These are phyloP conservation scores for Aspergillus pseudoviridinutans DNA, from an alignment of 2,329 filamentous ascomycete genomes.

Conservation along the genomic window DNA sequence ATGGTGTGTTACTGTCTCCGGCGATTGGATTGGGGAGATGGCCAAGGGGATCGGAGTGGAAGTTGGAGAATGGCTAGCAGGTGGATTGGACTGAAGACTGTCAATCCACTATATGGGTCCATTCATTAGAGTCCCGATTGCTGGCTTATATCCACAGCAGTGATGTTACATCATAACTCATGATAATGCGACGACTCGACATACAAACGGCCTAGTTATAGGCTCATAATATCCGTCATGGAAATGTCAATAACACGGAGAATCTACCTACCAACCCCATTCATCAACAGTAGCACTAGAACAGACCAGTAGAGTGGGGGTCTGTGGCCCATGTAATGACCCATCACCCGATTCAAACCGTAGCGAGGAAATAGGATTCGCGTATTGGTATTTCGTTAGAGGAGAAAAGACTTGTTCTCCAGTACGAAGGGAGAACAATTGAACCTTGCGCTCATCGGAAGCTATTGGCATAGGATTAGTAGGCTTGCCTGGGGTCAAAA, in stretches of 20 bases:
- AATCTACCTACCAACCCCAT: conserved; percentile 32
- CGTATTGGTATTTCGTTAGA: conserved; percentile 22
- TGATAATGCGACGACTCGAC: not conserved
- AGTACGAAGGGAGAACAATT: conserved; percentile 36
- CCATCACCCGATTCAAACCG: conserved; percentile 31
- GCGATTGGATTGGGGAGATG: conserved; percentile 45
- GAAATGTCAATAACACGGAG: not conserved
- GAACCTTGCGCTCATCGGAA: conserved; percentile 30
- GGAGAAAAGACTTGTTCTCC: conserved; percentile 31
- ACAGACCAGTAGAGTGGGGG: conserved; percentile 33
- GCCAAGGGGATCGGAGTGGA: conserved; percentile 44
- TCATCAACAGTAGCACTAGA: conserved; percentile 31
- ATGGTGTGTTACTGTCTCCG: conserved; percentile 47
- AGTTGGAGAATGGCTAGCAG: conserved; percentile 43
- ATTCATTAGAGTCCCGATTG: not conserved
- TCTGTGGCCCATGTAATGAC: conserved; percentile 22
- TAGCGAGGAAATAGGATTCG: conserved; percentile 23
- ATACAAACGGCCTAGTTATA: not conserved
- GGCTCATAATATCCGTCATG: not conserved
- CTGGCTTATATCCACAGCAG: not conserved
- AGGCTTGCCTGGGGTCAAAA: not conserved
- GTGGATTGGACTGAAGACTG: conserved; percentile 31
- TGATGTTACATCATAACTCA: not conserved
- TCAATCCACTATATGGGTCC: not conserved
- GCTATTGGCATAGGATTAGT: conserved; percentile 14